These are phyloP conservation scores for Cucurbita maxima DNA, from an alignment of 306 rosid species.

Conservation along the genomic window DNA sequence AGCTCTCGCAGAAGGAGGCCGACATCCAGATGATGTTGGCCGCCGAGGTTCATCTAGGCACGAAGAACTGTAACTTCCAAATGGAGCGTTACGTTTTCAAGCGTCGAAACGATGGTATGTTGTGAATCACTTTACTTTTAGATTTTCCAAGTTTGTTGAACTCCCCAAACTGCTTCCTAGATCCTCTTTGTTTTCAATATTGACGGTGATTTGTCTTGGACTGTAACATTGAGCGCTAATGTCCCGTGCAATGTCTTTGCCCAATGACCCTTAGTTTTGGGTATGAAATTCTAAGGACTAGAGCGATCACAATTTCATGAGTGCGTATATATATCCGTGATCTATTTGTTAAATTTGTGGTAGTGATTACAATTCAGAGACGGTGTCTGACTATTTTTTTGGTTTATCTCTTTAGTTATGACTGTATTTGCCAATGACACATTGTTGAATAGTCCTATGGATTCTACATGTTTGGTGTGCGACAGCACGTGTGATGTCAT, in stretches of 20 bases:
- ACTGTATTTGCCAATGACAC: not conserved
- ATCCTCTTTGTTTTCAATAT: not conserved
- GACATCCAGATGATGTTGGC: slow-evolving; percentile 87
- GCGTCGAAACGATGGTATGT: slow-evolving; percentile 71
- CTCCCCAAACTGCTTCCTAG: not conserved
- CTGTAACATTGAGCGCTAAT: not conserved
- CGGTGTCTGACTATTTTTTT: not conserved
- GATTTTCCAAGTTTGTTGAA: not conserved
- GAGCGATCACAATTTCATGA: not conserved
- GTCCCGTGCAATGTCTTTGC: too few relatives aligned
- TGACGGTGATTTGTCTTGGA: not conserved
- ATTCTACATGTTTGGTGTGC: not conserved
- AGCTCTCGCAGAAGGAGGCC: slow-evolving; percentile 63
- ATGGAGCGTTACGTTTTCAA: slow-evolving; percentile 90
- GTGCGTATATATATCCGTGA: not conserved
- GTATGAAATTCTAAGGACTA: not conserved
- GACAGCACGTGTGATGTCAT: not conserved
- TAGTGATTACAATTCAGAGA: not conserved
- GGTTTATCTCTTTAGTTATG: not conserved
- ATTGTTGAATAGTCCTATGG: not conserved
- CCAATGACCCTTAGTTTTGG: not conserved
- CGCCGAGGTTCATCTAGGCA: slow-evolving; percentile 76
- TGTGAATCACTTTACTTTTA: not conserved
- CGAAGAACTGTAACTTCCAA: slow-evolving; percentile 70
- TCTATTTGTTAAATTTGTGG: not conserved